These are phyloP conservation scores for Theobroma cacao DNA, from an alignment of 345 rosid species.

Conservation along the genomic window DNA sequence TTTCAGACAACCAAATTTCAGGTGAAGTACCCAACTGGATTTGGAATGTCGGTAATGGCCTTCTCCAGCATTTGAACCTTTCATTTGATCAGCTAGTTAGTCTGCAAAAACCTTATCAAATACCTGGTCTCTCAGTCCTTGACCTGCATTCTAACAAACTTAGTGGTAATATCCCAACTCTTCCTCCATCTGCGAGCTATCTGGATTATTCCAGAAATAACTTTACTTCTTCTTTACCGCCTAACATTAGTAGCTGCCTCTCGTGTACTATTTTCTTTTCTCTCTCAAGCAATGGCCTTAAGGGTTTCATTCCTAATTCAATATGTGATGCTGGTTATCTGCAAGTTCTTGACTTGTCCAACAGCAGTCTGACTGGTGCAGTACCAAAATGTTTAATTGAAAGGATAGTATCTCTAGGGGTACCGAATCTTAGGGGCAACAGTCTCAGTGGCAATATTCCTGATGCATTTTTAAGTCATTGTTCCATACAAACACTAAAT, in stretches of 20 bases:
- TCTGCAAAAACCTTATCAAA: not conserved
- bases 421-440: slow-evolving; percentile 34
- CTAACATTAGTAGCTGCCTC: slow-evolving; percentile 16
- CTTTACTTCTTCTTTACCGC: slow-evolving; percentile 24
- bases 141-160: not conserved
- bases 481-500: slow-evolving; percentile 31
- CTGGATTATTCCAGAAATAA: slow-evolving; percentile 34
- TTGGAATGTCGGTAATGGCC: not conserved
- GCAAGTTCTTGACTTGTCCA: slow-evolving; percentile 1
- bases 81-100: not conserved
- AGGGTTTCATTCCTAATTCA: not conserved
- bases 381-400: slow-evolving; percentile 5
- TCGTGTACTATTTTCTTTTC: slow-evolving; percentile 10
- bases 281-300: slow-evolving; percentile 12
- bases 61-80: not conserved
- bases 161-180: not conserved
- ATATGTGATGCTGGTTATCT: slow-evolving; percentile 4
- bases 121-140: not conserved
- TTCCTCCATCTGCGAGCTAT: not conserved
- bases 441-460: slow-evolving; percentile 19
- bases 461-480: slow-evolving; percentile 3
- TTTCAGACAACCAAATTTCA: slow-evolving; percentile 42
- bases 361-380: not conserved
- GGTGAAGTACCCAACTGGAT: slow-evolving; percentile 48
- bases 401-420: slow-evolving; percentile 4